Percentiles rank a stretch among this genome's conserved stretches.
phyloP scores from a whole-genome alignment of 2,329 filamentous ascomycete species.

The Gremmenia infestans region DNA sequence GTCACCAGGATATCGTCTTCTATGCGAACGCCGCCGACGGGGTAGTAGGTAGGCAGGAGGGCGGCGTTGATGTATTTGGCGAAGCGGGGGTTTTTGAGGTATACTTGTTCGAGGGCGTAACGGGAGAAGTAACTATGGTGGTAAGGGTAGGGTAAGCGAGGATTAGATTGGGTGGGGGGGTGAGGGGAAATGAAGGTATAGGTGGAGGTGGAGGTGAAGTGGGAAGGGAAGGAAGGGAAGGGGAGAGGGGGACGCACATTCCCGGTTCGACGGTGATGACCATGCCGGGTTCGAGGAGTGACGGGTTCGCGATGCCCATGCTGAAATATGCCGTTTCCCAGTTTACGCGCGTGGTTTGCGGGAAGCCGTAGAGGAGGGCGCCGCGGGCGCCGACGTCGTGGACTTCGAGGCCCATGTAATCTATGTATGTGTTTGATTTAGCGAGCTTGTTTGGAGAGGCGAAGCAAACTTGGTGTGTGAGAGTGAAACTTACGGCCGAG shows the following conservation, averaged over 20 bases:
- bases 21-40: slow-evolving; percentile 83
- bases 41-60: slow-evolving; percentile 65
- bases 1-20: slow-evolving; percentile 88
- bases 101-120: slow-evolving; percentile 66
- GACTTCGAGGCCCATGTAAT: slow-evolving; percentile 62
- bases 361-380: slow-evolving; percentile 31
- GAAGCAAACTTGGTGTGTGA: too few species aligned
- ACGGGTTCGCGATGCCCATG: slow-evolving; percentile 10
- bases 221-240: background rate
- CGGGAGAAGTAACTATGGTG: slow-evolving; percentile 63
- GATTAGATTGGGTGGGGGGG: background rate
- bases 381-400: slow-evolving; percentile 50
- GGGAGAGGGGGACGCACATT: slow-evolving; percentile 40
- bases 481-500: slow-evolving; percentile 22
- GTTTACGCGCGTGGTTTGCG: slow-evolving; percentile 1
- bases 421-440: background rate
- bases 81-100: slow-evolving; percentile 54
- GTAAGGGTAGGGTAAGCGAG: background rate
- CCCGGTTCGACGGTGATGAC: slow-evolving; percentile 78
- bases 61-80: slow-evolving; percentile 59
- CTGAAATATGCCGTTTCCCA: slow-evolving; percentile 15
- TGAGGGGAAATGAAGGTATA: background rate
- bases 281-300: slow-evolving; percentile 54
- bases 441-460: background rate
- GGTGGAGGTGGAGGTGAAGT: too few species aligned